These are phyloP conservation scores for Magnusiomyces magnusii DNA, from an alignment of 1,139 yeast genomes.

Conservation along the genomic window DNA sequence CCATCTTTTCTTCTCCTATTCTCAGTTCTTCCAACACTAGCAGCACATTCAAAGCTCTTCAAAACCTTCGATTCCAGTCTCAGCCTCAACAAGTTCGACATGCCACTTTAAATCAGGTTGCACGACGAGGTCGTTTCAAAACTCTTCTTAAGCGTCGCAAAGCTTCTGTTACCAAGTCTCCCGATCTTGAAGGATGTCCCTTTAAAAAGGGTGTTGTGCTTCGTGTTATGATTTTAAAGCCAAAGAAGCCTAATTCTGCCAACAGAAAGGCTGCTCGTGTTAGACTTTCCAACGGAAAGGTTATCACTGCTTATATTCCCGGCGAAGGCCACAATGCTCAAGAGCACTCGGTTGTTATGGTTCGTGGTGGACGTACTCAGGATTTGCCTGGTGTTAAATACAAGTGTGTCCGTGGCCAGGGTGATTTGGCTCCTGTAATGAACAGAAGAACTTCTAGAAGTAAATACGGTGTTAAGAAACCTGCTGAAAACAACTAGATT, in stretches of 20 bases:
- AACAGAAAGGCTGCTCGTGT: slow-evolving; percentile 97
- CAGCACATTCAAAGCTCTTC: background rate
- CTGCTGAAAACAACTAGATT: slow-evolving; percentile 34
- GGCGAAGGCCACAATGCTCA: slow-evolving; percentile 99
- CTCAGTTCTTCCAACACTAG: slow-evolving; percentile 1
- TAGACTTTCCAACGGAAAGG: slow-evolving; percentile 81
- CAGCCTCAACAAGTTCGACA: slow-evolving; percentile 17
- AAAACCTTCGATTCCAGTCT: slow-evolving; percentile 1
- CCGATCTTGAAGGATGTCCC: slow-evolving; percentile 75
- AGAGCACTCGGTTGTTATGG: slow-evolving; percentile 93
- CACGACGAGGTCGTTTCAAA: slow-evolving; percentile 30
- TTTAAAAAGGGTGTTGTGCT: slow-evolving; percentile 91
- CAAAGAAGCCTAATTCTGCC: slow-evolving; percentile 98
- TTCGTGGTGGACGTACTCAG: slow-evolving; percentile 96
- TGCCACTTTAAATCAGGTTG: slow-evolving; percentile 28
- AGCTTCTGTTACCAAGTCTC: slow-evolving; percentile 60
- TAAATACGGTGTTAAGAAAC: slow-evolving; percentile 91
- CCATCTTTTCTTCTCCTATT: background rate
- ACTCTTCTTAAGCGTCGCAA: slow-evolving; percentile 30
- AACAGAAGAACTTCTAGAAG: slow-evolving; percentile 85
- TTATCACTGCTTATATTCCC: slow-evolving; percentile 88
- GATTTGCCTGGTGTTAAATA: slow-evolving; percentile 99
- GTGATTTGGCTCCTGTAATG: slow-evolving; percentile 92
- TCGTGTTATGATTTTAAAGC: slow-evolving; percentile 89
- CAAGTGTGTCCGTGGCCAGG: slow-evolving; percentile 87